phyloP scores from a whole-genome alignment of 768 basidiomycete species.

The Lanmaoa pseudosensibilis region DNA sequence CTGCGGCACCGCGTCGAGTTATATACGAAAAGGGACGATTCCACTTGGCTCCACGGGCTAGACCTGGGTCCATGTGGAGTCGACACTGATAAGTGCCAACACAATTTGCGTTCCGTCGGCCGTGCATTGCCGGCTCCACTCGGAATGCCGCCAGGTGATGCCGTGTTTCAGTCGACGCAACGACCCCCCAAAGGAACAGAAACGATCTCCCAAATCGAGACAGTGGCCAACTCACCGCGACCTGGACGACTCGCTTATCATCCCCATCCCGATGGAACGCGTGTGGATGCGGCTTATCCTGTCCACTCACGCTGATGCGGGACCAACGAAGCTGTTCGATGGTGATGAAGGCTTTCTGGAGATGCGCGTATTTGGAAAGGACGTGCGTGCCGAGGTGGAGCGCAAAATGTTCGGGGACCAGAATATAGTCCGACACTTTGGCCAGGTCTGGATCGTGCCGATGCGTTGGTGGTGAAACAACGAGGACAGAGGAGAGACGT shows the following conservation, averaged over 20 bases:
- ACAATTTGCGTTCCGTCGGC: slow-evolving; percentile 2
- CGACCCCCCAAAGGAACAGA: neutral
- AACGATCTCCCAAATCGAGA: slow-evolving; percentile 5
- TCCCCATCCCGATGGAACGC: slow-evolving; percentile 89
- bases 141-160: neutral
- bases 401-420: slow-evolving; percentile 82
- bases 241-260: slow-evolving; percentile 73
- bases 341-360: slow-evolving; percentile 66
- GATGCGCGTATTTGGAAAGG: slow-evolving; percentile 76
- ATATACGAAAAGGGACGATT: slow-evolving; percentile 11
- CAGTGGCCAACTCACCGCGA: slow-evolving; percentile 42
- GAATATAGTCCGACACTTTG: slow-evolving; percentile 85
- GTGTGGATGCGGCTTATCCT: slow-evolving; percentile 61
- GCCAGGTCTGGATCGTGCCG: slow-evolving; percentile 58
- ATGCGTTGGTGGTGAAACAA: neutral
- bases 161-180: slow-evolving; percentile 8
- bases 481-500: slow-evolving; percentile 7
- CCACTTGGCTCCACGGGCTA: slow-evolving; percentile 25
- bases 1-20: slow-evolving; percentile 3
- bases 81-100: too few species aligned
- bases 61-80: slow-evolving; percentile 23
- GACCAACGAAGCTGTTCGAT: slow-evolving; percentile 85
- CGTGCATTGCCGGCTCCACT: slow-evolving; percentile 22
- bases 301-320: slow-evolving; percentile 58
- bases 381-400: slow-evolving; percentile 84